These are phyloP conservation scores for Aspergillus puulaauensis DNA, from an alignment of 2,329 filamentous ascomycete species.

Conservation along the genomic window DNA sequence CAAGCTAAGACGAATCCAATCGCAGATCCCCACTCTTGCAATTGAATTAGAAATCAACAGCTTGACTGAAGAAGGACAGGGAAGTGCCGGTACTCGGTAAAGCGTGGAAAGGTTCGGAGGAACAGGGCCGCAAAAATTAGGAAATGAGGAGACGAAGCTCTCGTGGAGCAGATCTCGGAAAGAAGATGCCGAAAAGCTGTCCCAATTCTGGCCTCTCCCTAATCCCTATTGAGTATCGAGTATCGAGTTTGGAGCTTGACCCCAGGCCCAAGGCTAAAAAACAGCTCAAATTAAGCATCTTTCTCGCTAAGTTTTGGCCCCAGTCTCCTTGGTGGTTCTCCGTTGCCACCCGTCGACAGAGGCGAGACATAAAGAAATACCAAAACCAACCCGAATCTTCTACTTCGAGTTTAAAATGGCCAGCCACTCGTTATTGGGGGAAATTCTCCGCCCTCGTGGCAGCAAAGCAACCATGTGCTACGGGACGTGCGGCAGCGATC, in stretches of 20 bases:
- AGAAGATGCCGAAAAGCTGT: background rate
- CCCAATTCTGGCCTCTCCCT: background rate
- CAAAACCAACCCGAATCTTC: no score
- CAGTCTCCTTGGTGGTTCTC: no score
- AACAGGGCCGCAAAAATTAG: background rate
- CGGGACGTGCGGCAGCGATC: background rate
- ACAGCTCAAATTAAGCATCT: no score
- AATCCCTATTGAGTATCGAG: background rate
- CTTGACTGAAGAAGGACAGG: background rate
- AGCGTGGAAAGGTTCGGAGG: background rate
- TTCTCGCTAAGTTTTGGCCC: no score
- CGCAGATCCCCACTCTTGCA: background rate
- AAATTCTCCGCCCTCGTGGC: conserved; percentile 2
- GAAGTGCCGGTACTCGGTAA: no score
- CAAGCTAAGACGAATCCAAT: background rate
- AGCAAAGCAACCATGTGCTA: background rate
- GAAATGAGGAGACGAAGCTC: background rate
- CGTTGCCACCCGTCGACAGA: no score
- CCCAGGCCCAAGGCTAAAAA: no score
- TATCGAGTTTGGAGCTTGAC: no score
- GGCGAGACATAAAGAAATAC: no score
- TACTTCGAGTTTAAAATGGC: no score
- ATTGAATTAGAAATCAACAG: background rate
- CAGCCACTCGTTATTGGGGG: background rate
- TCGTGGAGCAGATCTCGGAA: conserved; percentile 1